Evolutionary conservation across 345 rosid genomes (phyloP).

Genomic region (Trapa incisa): DNA sequence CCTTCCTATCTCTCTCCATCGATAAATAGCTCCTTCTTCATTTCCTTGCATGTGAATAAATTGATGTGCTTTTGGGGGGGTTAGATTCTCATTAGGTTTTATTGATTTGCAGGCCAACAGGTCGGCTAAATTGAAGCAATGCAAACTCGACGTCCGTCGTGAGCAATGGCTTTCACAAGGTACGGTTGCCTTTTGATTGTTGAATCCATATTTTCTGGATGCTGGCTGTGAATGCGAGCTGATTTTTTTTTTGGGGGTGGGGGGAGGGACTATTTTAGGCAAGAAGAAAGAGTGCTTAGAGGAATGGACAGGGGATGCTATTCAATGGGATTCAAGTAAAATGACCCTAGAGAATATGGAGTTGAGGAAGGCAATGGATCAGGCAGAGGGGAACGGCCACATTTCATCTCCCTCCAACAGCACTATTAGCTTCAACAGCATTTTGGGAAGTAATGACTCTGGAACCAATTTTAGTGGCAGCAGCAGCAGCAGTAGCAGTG

Average conservation of each 20-base stretch:
- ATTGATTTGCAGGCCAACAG: slow-evolving; percentile 49
- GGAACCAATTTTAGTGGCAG: slow-evolving; percentile 37
- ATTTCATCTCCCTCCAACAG: slow-evolving; percentile 42
- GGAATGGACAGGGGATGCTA: slow-evolving; percentile 13
- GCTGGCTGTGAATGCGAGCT: background rate
- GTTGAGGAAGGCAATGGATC: slow-evolving; percentile 18
- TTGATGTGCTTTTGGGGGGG: no score
- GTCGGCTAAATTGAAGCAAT: slow-evolving; percentile 83
- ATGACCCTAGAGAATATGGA: slow-evolving; percentile 29
- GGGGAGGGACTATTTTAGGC: slow-evolving; percentile 8
- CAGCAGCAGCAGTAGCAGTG: slow-evolving; percentile 47
- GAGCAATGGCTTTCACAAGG: slow-evolving; percentile 99
- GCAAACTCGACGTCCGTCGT: slow-evolving; percentile 90
- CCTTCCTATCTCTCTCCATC: background rate
- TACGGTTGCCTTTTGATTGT: slow-evolving; percentile 6
- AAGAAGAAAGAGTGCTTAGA: slow-evolving; percentile 45
- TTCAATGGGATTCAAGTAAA: slow-evolving; percentile 19
- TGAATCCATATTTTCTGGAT: background rate
- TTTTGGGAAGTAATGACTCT: slow-evolving; percentile 24
- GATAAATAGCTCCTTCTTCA: background rate
- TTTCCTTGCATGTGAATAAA: background rate
- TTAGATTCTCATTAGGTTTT: slow-evolving; percentile 5
- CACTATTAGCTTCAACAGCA: slow-evolving; percentile 25
- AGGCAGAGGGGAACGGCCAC: slow-evolving; percentile 14
- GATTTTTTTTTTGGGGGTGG: background rate